A percentile compares a stretch with the other conserved stretches of the same genome.
Conservation (phyloP, 805 yeast species). For the Vanderwaltozyma tropicalis region DNA sequence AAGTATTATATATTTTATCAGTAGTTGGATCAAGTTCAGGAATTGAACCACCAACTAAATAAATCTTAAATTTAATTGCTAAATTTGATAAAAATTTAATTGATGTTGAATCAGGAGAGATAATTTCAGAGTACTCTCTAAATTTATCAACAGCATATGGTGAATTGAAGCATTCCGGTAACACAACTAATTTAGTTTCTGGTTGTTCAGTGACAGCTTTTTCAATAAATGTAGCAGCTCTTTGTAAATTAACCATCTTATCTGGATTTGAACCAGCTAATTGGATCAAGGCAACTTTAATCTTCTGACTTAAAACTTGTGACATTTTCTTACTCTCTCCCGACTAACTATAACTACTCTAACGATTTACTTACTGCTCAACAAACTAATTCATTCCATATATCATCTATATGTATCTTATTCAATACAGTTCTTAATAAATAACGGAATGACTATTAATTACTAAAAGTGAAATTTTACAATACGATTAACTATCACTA, state of each 20-base stretch:
- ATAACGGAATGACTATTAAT: too few relatives aligned
- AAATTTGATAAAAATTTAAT: slow-evolving; percentile 50
- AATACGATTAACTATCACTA: too few relatives aligned
- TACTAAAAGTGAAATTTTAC: too few relatives aligned
- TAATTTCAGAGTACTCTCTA: slow-evolving; percentile 77
- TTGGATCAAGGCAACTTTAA: slow-evolving; percentile 79
- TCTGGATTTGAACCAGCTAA: slow-evolving; percentile 60
- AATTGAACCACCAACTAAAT: slow-evolving; percentile 81
- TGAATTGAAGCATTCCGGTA: slow-evolving; percentile 95
- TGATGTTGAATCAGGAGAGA: slow-evolving; percentile 55
- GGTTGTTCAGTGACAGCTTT: slow-evolving; percentile 51
- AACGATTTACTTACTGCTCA: neutral
- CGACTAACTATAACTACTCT: too few relatives aligned
- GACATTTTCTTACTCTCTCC: neutral
- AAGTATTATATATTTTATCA: slow-evolving; percentile 57
- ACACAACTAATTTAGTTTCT: slow-evolving; percentile 62
- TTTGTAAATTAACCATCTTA: slow-evolving; percentile 63
- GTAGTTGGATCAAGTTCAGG: slow-evolving; percentile 62
- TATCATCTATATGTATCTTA: too few relatives aligned
- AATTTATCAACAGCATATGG: slow-evolving; percentile 87
- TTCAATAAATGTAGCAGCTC: slow-evolving; percentile 52
- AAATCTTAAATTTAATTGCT: slow-evolving; percentile 56
- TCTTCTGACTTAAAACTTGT: slow-evolving; percentile 29
- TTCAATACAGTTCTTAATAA: too few relatives aligned
- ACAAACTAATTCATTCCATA: too few relatives aligned